Base-by-base conservation (phyloP, 164 flowering plant genomes). In the Umbellularia californica region DNA sequence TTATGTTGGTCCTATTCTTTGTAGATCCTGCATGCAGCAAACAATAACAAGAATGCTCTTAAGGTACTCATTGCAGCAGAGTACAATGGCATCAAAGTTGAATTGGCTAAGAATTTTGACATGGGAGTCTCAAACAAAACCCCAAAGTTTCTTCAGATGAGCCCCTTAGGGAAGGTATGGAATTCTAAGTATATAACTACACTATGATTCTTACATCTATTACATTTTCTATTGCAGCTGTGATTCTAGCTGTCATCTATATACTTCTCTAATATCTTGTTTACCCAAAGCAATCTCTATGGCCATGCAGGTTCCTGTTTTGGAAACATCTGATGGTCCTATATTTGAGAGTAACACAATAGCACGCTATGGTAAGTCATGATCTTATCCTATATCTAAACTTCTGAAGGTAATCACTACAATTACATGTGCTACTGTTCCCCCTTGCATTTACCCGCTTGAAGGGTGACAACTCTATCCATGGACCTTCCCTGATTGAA, bases 341-440 rank as follows among this genome's bases (percentile, higher is more conserved):
- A 28, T 92, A 15, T 92, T 90, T 82, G 92, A 92, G 88, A 90
- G 92, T 76, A 92, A 91, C 77, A 94, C 97, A 70, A 92, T 89
- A 17, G 92, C 97, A 20, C 91, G 92, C 25, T 88, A 87, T 79
- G 90, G 96, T 91, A 17, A 77, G 85, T 30, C 14, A 65, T 19
- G 28, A 41, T 23, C 63, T 28, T 64, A 4, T 23, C 23, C 50
- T 17, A 2, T 0, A 6, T 35, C 41, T 35, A 5, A 35, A 35
- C 9, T 35, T 35, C 9, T 35, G 20, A 7, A 3, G 1, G 1
- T 35, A 60, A 12, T 65, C 14, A 35, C 23, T 50, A 27, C 63
- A 64, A 9, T 58, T 58, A 14, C 7, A 64, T 64, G 7, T 25
- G 27, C 23, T 52, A 3, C 25, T 52, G 3, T 65, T 76, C 4